phyloP scores from a whole-genome alignment of 148 eudicot genomes.

The Tetragonia tetragonoides region DNA sequence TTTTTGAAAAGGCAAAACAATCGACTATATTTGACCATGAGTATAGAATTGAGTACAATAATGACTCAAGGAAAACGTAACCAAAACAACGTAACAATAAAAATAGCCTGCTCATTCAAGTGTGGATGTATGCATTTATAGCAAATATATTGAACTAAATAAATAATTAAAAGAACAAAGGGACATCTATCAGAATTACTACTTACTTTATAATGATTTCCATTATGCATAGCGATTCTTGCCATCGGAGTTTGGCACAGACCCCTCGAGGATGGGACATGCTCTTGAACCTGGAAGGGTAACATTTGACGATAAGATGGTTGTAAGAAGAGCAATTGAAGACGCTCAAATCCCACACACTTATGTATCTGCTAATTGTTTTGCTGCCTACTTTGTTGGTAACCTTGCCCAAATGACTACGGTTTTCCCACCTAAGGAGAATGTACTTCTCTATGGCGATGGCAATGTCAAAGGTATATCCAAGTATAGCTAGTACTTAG shows the following conservation, averaged over 20 bases:
- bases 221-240: conserved; percentile 49
- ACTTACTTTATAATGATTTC: too few relatives aligned
- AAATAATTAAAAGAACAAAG: too few relatives aligned
- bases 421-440: conserved; percentile 55
- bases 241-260: conserved; percentile 81
- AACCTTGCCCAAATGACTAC: conserved; percentile 51
- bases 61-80: too few relatives aligned
- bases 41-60: too few relatives aligned
- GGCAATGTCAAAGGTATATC: conserved; percentile 63
- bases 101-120: too few relatives aligned
- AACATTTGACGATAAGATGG: conserved; percentile 70
- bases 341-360: conserved; percentile 66
- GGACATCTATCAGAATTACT: too few relatives aligned
- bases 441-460: conserved; percentile 52
- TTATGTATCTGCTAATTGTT: conserved; percentile 61
- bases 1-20: too few relatives aligned
- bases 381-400: conserved; percentile 61
- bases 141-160: too few relatives aligned
- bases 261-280: conserved; percentile 59
- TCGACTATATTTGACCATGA: too few relatives aligned
- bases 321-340: conserved; percentile 63
- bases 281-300: conserved; percentile 66
- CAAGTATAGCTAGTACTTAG: too few relatives aligned
- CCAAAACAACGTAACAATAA: too few relatives aligned
- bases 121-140: too few relatives aligned